Evolutionary conservation across 1,284 basidiomycete species (phyloP).

Genomic region (Heliocybe sulcata): DNA sequence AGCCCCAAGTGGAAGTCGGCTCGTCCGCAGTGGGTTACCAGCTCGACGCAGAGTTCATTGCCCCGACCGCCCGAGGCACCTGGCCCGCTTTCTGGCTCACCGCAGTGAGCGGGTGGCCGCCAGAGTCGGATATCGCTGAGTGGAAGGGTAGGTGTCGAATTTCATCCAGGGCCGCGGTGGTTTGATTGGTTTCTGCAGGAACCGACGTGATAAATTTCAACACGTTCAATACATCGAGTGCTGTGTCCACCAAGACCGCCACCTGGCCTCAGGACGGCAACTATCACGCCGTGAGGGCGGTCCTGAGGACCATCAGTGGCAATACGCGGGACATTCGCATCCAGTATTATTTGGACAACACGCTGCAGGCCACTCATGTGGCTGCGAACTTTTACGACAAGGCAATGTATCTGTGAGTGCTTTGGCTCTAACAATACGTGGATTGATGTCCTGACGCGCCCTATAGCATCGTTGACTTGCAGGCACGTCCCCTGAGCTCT

Average conservation of each 20-base stretch:
- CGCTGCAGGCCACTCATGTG: constrained; percentile 27
- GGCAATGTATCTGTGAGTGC: constrained; percentile 31
- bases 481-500: background rate
- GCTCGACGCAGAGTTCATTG: constrained; percentile 33
- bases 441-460: background rate
- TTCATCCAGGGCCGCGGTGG: background rate
- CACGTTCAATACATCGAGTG: constrained; percentile 33
- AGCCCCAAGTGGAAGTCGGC: constrained; percentile 30
- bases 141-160: constrained; percentile 26
- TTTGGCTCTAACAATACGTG: background rate
- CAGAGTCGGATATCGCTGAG: constrained; percentile 35
- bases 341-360: constrained; percentile 32
- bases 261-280: constrained; percentile 33
- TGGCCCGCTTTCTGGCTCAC: constrained; percentile 37
- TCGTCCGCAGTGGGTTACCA: constrained; percentile 26
- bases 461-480: constrained; percentile 31
- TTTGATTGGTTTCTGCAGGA: constrained; percentile 14
- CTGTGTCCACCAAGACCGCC: constrained; percentile 30
- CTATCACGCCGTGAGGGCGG: constrained; percentile 34
- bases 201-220: constrained; percentile 36
- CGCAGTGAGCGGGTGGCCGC: constrained; percentile 35
- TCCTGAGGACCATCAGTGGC: constrained; percentile 29
- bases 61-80: constrained; percentile 31
- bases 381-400: constrained; percentile 30
- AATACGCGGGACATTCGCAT: constrained; percentile 26